Conservation (phyloP, 345 rosid genomes). For the Euphorbia tirucalli region DNA sequence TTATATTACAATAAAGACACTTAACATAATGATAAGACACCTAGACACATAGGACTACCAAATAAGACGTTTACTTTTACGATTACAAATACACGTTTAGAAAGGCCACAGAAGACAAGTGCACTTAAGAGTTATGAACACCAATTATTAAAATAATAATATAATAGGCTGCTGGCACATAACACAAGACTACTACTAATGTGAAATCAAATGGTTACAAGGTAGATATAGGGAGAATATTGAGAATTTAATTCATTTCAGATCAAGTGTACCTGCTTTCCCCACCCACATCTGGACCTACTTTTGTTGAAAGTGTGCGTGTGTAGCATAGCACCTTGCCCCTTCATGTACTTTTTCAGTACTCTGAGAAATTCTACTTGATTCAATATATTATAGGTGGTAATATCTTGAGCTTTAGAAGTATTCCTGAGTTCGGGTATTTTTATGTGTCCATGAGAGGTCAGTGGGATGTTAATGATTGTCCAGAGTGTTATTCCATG, state of each 20-base stretch:
- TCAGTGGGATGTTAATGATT: background rate
- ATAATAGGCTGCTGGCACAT: background rate
- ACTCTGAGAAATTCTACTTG: background rate
- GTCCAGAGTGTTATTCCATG: background rate
- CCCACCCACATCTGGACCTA: background rate
- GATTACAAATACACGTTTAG: no score
- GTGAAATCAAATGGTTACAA: no score
- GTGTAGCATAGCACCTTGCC: background rate
- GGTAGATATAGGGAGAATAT: background rate
- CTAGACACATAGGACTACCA: no score
- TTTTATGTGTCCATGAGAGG: background rate
- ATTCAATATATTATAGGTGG: background rate
- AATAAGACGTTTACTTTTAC: no score
- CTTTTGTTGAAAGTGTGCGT: background rate
- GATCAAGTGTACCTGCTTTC: background rate
- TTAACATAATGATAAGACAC: no score
- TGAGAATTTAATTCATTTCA: background rate
- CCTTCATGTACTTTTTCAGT: background rate
- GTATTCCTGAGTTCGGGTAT: background rate
- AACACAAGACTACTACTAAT: no score
- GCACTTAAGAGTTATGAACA: no score
- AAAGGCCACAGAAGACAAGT: no score
- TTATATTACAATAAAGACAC: no score
- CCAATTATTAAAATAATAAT: no score
- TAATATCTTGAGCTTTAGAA: background rate